Conservation (phyloP, 495 filamentous ascomycete species). For the Jackrogersella multiformis region DNA sequence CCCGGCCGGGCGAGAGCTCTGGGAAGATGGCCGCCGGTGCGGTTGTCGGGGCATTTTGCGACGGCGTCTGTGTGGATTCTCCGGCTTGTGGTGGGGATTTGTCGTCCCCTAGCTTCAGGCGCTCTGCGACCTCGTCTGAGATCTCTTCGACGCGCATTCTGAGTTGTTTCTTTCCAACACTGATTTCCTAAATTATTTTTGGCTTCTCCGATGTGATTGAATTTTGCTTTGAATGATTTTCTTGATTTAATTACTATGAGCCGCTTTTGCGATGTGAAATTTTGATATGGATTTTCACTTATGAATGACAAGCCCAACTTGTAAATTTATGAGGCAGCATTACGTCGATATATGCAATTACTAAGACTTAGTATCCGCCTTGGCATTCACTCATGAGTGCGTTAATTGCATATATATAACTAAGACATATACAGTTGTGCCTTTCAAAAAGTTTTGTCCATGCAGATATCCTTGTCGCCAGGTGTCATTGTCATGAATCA, state of each 20-base stretch:
- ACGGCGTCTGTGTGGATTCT: conserved; percentile 20
- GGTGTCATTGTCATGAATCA: no score
- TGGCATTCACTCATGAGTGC: background rate
- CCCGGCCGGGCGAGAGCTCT: conserved; percentile 68
- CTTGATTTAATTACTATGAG: background rate
- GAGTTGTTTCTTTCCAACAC: background rate
- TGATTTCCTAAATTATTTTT: background rate
- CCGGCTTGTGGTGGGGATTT: conserved; percentile 36
- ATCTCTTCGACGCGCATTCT: conserved; percentile 46
- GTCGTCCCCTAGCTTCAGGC: conserved; percentile 31
- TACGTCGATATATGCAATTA: conserved; percentile 28
- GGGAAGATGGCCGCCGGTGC: conserved; percentile 42
- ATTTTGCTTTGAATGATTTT: no score
- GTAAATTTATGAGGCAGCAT: conserved; percentile 15
- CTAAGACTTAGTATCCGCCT: background rate
- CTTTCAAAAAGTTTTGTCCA: no score
- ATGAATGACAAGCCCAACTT: background rate
- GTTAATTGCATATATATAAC: conserved; percentile 7
- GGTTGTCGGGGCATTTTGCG: conserved; percentile 13
- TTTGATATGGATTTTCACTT: background rate
- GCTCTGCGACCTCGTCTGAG: conserved; percentile 47
- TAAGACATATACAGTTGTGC: background rate
- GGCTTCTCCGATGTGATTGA: no score
- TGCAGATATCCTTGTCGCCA: no score
- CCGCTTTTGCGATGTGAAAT: background rate